These are phyloP conservation scores for Cotoneaster glaucophyllus DNA, from an alignment of 306 rosid species.

Conservation along the genomic window DNA sequence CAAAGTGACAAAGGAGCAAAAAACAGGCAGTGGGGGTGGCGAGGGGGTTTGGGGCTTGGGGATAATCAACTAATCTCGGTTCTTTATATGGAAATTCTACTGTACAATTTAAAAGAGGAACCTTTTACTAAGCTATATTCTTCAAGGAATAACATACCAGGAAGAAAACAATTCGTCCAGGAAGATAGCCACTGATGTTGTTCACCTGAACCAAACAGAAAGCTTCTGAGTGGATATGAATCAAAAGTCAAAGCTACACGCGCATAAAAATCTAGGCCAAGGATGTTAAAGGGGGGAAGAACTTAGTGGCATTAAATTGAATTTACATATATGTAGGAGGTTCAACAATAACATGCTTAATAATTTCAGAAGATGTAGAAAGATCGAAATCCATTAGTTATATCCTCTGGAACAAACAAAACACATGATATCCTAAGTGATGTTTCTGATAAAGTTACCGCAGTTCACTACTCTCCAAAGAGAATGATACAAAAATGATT, in stretches of 20 bases:
- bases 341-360: not conserved
- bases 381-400: not conserved
- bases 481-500: not conserved
- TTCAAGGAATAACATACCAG: conserved; percentile 54
- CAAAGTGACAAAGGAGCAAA: too few species aligned
- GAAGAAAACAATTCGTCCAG: conserved; percentile 95
- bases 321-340: not conserved
- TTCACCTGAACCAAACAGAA: conserved; percentile 62
- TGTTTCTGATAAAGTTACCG: not conserved
- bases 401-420: not conserved
- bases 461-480: not conserved
- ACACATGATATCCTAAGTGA: not conserved
- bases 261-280: conserved; percentile 7
- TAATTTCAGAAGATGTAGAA: not conserved
- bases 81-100: not conserved
- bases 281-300: not conserved
- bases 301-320: not conserved
- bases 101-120: not conserved
- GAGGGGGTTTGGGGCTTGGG: not conserved
- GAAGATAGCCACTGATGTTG: conserved; percentile 98
- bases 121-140: not conserved
- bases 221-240: conserved; percentile 4
- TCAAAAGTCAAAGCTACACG: not conserved
- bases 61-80: not conserved
- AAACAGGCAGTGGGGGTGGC: not conserved